Conservation (phyloP, 805 yeast species). For the Metahyphopichia silvanorum region DNA sequence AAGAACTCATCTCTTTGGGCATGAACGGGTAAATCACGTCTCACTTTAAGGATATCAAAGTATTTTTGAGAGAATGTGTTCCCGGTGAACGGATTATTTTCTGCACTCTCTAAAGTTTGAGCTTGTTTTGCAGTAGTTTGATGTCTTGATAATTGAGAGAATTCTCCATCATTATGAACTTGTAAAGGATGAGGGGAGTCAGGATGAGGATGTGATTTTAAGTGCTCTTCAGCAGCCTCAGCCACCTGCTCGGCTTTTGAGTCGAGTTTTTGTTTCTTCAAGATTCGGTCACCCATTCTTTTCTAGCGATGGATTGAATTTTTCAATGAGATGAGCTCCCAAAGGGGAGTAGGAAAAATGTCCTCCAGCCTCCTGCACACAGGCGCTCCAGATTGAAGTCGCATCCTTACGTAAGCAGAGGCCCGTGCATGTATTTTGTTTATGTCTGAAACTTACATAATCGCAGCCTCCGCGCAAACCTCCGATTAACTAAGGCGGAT, state of each 20-base stretch:
- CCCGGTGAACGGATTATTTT: slow-evolving; percentile 79
- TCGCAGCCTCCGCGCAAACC: too few relatives aligned
- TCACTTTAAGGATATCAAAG: slow-evolving; percentile 68
- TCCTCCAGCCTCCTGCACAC: too few relatives aligned
- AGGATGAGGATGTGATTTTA: slow-evolving; percentile 47
- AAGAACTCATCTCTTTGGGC: slow-evolving; percentile 89
- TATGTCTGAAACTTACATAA: too few relatives aligned
- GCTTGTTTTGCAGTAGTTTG: slow-evolving; percentile 68
- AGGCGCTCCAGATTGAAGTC: too few relatives aligned
- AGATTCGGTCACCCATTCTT: too few relatives aligned
- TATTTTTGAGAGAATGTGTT: slow-evolving; percentile 58
- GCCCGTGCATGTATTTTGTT: too few relatives aligned
- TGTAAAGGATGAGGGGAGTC: slow-evolving; percentile 31
- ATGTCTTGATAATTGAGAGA: slow-evolving; percentile 52
- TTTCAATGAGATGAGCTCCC: too few relatives aligned
- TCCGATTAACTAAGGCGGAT: too few relatives aligned
- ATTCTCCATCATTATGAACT: slow-evolving; percentile 67
- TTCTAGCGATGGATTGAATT: too few relatives aligned
- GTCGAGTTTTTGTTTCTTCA: slow-evolving; percentile 46
- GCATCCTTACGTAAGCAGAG: too few relatives aligned
- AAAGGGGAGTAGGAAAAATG: too few relatives aligned
- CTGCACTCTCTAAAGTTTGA: slow-evolving; percentile 52
- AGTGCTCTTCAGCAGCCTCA: slow-evolving; percentile 59
- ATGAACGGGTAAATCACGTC: slow-evolving; percentile 92
- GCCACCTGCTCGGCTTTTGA: slow-evolving; percentile 65